Evolutionary conservation across 2,329 filamentous ascomycete species (phyloP).

Genomic region (Phyllosticta paracitricarpa): DNA sequence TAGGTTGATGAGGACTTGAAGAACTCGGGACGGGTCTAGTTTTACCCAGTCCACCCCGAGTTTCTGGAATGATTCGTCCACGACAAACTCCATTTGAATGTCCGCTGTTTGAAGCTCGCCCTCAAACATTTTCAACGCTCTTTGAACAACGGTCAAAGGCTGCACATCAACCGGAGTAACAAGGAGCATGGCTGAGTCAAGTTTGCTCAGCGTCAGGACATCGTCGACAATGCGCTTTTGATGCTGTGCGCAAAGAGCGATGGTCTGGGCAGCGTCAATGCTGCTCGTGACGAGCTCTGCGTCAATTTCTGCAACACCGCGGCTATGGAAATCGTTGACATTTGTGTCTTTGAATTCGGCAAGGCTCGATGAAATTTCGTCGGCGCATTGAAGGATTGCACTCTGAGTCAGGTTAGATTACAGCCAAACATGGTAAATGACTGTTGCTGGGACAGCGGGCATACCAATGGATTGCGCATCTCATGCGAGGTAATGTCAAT

Average conservation of each 20-base stretch:
- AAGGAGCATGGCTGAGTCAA: slow-evolving; percentile 64
- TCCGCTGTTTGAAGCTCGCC: slow-evolving; percentile 60
- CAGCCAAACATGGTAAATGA: background rate
- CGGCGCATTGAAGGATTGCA: slow-evolving; percentile 65
- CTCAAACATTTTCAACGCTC: slow-evolving; percentile 68
- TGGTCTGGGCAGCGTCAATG: slow-evolving; percentile 66
- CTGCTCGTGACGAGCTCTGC: slow-evolving; percentile 46
- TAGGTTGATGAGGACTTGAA: slow-evolving; percentile 72
- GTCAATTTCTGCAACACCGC: slow-evolving; percentile 38
- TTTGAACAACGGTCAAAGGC: slow-evolving; percentile 55
- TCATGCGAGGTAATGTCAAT: slow-evolving; percentile 71
- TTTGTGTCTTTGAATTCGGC: slow-evolving; percentile 28
- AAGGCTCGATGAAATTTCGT: slow-evolving; percentile 54
- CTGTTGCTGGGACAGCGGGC: background rate
- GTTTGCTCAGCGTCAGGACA: slow-evolving; percentile 41
- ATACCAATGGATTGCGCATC: slow-evolving; percentile 60
- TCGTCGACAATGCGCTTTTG: slow-evolving; percentile 53
- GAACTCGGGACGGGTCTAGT: slow-evolving; percentile 63
- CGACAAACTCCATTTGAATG: slow-evolving; percentile 55
- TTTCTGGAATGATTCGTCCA: slow-evolving; percentile 51
- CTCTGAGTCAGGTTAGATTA: slow-evolving; percentile 27
- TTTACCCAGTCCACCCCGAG: slow-evolving; percentile 57
- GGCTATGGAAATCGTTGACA: slow-evolving; percentile 31
- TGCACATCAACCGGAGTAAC: slow-evolving; percentile 62
- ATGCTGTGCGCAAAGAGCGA: slow-evolving; percentile 67